Percentiles rank a stretch among this genome's conserved stretches.
Evolutionary conservation across 352 stramenopile species (phyloP).

Genomic region (Phytophthora sp.): DNA sequence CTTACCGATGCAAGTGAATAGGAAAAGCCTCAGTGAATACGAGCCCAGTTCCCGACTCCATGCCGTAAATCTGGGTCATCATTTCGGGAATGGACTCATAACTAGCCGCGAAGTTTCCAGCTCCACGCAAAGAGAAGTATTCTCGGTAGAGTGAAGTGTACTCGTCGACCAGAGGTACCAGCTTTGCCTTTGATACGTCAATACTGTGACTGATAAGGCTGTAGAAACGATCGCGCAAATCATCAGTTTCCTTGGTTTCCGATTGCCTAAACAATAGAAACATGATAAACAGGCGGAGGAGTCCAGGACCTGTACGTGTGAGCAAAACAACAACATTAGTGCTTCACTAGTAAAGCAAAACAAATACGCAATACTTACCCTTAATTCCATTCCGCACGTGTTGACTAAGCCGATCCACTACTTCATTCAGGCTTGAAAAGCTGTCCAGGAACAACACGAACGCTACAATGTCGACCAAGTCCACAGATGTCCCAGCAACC

Average conservation of each 20-base stretch:
- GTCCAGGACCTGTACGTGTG: conserved; percentile 42
- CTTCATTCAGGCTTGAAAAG: conserved; percentile 68
- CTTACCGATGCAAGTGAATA: conserved; percentile 39
- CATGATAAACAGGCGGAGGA: conserved; percentile 71
- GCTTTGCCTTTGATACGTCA: conserved; percentile 34
- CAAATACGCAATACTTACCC: no score
- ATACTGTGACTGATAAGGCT: conserved; percentile 47
- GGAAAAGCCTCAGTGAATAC: conserved; percentile 24
- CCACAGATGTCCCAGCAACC: conserved; percentile 39
- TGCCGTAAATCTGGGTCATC: conserved; percentile 36
- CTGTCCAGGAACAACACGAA: conserved; percentile 78
- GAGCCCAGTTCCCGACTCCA: conserved; percentile 1
- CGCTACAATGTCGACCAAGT: conserved; percentile 66
- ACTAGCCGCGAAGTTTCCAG: conserved; percentile 28
- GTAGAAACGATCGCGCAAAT: conserved; percentile 55
- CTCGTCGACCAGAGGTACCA: conserved; percentile 48
- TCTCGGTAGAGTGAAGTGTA: conserved; percentile 57
- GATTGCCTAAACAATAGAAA: conserved; percentile 63
- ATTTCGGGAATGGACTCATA: conserved; percentile 36
- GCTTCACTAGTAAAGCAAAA: no score
- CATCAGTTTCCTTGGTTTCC: conserved; percentile 31
- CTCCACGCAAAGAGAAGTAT: conserved; percentile 56
- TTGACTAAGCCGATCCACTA: conserved; percentile 59
- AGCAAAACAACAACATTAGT: conserved; percentile 10
- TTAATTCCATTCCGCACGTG: conserved; percentile 49